Percentiles rank a stretch among this genome's conserved stretches.
Conservation (phyloP, 129 eudicot species). For the Scalesia atractyloides region DNA sequence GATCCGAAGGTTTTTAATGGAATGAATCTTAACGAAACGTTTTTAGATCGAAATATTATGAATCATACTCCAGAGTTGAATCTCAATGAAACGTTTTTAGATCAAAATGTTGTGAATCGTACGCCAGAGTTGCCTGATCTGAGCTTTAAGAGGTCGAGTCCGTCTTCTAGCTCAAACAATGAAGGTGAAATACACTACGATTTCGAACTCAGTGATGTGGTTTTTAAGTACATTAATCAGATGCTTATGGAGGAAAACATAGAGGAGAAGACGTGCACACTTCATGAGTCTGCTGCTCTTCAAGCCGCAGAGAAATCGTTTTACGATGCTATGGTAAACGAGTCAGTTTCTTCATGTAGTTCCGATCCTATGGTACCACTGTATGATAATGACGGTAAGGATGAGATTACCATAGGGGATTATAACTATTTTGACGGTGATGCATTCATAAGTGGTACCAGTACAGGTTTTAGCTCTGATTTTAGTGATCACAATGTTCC, state of each 20-base stretch:
- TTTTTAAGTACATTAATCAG: constrained; percentile 74
- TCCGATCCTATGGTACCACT: constrained; percentile 28
- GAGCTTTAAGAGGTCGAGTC: constrained; percentile 17
- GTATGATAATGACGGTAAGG: constrained; percentile 27
- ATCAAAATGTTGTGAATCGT: constrained; percentile 21
- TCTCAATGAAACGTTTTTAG: constrained; percentile 27
- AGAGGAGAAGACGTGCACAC: constrained; percentile 65
- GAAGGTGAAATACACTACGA: constrained; percentile 56
- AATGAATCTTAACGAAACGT: constrained; percentile 28
- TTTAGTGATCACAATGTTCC: constrained; percentile 27
- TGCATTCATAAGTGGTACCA: constrained; percentile 27
- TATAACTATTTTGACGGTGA: constrained; percentile 20
- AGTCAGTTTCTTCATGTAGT: constrained; percentile 35
- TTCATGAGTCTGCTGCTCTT: constrained; percentile 83
- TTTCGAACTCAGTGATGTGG: constrained; percentile 71
- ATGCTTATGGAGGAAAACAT: constrained; percentile 94
- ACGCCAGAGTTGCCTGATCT: constrained; percentile 31
- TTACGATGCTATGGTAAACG: constrained; percentile 62
- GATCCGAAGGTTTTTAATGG: constrained; percentile 45
- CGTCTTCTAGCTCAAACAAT: constrained; percentile 34
- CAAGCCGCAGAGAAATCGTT: constrained; percentile 84
- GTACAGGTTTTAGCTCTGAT: constrained; percentile 39
- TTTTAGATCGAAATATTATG: constrained; percentile 23
- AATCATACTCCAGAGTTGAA: constrained; percentile 22
- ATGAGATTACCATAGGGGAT: constrained; percentile 29